Evolutionary conservation across 257 asterid species (phyloP).

Genomic region (Fraxinus cuspidata): DNA sequence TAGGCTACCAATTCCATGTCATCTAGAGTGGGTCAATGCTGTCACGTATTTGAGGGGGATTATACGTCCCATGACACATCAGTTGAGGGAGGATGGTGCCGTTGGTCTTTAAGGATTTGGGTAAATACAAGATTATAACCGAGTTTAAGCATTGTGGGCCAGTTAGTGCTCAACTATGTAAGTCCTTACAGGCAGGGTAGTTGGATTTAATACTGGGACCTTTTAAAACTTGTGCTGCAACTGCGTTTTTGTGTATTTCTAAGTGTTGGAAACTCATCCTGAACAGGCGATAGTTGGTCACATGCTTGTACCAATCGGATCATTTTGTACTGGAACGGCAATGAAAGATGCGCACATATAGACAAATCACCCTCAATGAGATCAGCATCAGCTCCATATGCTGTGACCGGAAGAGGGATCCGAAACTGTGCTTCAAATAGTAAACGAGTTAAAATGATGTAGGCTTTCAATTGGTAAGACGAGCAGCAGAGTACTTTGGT

Average conservation of each 20-base stretch:
- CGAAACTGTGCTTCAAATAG: slow-evolving; percentile 64
- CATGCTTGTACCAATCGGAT: slow-evolving; percentile 94
- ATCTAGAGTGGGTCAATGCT: neutral
- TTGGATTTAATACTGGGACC: neutral
- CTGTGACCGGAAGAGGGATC: slow-evolving; percentile 78
- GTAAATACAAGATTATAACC: neutral
- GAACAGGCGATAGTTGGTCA: slow-evolving; percentile 97
- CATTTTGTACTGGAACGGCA: slow-evolving; percentile 82
- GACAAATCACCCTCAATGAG: slow-evolving; percentile 89
- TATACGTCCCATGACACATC: neutral
- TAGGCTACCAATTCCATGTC: neutral
- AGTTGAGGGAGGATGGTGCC: neutral
- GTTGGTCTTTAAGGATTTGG: neutral
- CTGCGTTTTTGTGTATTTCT: slow-evolving; percentile 19
- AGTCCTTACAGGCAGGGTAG: neutral
- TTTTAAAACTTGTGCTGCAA: slow-evolving; percentile 7
- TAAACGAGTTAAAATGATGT: slow-evolving; percentile 75
- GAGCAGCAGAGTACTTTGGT: slow-evolving; percentile 3
- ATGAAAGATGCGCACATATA: slow-evolving; percentile 71
- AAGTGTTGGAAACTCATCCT: slow-evolving; percentile 22
- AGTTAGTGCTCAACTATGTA: neutral
- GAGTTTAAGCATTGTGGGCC: neutral
- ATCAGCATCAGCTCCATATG: slow-evolving; percentile 79
- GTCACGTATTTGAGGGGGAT: neutral
- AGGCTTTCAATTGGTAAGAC: slow-evolving; percentile 28